phyloP scores from a whole-genome alignment of 1,284 basidiomycete species.

The Salmacisia buchloeana region DNA sequence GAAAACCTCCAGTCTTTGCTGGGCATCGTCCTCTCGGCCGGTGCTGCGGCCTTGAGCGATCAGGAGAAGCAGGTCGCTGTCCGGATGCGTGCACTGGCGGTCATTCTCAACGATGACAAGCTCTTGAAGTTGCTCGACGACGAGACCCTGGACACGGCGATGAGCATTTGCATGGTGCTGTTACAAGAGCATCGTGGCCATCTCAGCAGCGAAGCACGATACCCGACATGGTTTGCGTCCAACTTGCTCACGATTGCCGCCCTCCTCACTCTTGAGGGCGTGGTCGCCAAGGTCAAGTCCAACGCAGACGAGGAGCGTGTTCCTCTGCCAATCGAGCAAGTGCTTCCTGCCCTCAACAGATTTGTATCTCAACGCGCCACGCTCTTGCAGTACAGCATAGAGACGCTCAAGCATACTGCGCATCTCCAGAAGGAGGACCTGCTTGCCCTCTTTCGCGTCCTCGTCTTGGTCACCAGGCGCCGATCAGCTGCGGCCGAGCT shows the following conservation, averaged over 20 bases:
- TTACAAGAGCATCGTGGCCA: conserved; percentile 10
- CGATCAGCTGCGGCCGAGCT: conserved; percentile 24
- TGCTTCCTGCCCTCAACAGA: neutral
- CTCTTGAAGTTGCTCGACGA: conserved; percentile 64
- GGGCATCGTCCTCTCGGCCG: conserved; percentile 20
- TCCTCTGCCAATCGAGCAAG: conserved; percentile 59
- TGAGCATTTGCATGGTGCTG: conserved; percentile 49
- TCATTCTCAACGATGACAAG: conserved; percentile 69
- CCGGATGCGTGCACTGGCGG: conserved; percentile 75
- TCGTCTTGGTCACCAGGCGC: conserved; percentile 37
- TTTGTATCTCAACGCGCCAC: neutral
- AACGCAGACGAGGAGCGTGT: conserved; percentile 62
- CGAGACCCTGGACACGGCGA: conserved; percentile 58
- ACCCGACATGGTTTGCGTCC: conserved; percentile 20
- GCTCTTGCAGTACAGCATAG: neutral
- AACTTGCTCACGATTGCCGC: conserved; percentile 48
- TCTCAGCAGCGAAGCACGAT: conserved; percentile 9
- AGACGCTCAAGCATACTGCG: conserved; percentile 7
- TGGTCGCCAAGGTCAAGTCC: conserved; percentile 59
- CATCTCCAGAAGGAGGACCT: conserved; percentile 28
- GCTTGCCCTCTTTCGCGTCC: conserved; percentile 38
- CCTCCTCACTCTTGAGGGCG: neutral
- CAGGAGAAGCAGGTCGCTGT: conserved; percentile 58
- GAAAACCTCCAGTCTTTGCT: conserved; percentile 16
- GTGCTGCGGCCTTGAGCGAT: conserved; percentile 16